A percentile compares a stretch with the other conserved stretches of the same genome.
Evolutionary conservation across 495 filamentous ascomycete species (phyloP).

Genomic region (Wilcoxina mikolae): DNA sequence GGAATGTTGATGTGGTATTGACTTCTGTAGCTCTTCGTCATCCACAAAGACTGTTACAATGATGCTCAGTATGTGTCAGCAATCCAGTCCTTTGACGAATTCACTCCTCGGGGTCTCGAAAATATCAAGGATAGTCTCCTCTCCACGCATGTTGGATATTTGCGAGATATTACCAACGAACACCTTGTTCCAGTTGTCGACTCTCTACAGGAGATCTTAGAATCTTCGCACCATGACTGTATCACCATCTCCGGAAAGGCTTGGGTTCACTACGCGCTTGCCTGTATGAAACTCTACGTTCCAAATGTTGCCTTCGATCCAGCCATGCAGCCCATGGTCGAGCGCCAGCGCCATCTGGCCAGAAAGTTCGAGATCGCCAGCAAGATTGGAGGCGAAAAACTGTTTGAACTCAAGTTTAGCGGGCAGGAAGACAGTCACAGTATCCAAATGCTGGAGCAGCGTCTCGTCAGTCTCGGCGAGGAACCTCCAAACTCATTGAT

Average conservation of each 20-base stretch:
- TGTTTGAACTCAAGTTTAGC: constrained; percentile 52
- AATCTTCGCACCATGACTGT: neutral
- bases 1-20: constrained; percentile 3
- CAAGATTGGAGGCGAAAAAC: constrained; percentile 45
- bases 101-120: neutral
- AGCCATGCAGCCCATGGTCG: constrained; percentile 57
- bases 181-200: constrained; percentile 33
- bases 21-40: neutral
- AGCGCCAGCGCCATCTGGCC: constrained; percentile 48
- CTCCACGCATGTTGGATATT: neutral
- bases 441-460: constrained; percentile 42
- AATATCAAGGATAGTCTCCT: neutral
- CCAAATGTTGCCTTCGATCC: constrained; percentile 80
- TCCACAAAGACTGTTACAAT: constrained; percentile 10
- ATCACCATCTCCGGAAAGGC: constrained; percentile 28
- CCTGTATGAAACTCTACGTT: constrained; percentile 61
- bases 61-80: neutral
- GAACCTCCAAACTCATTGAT: constrained; percentile 42
- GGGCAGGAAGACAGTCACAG: constrained; percentile 52
- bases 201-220: constrained; percentile 2
- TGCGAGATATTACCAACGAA: constrained; percentile 13
- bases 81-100: neutral
- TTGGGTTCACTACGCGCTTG: constrained; percentile 52
- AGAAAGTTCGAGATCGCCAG: constrained; percentile 39
- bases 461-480: constrained; percentile 47